Evolutionary conservation across 2,329 filamentous ascomycete species (phyloP).

Genomic region (Colletotrichum gigasporum): DNA sequence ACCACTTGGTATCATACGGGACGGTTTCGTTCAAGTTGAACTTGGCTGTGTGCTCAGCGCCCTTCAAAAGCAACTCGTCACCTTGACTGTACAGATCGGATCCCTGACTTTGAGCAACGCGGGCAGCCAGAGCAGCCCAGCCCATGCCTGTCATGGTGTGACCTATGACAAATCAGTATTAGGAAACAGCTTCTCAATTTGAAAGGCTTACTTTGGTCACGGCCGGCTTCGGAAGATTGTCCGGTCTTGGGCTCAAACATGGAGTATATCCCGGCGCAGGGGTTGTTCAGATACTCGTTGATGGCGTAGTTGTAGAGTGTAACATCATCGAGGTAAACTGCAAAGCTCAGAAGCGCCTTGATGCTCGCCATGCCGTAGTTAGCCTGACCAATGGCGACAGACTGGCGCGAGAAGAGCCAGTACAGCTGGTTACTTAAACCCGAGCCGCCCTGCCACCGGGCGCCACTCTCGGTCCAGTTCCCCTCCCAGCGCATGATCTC

Average conservation of each 20-base stretch:
- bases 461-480: constrained; percentile 46
- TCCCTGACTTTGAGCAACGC: constrained; percentile 46
- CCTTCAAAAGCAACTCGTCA: constrained; percentile 45
- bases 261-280: constrained; percentile 44
- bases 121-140: constrained; percentile 46
- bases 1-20: constrained; percentile 45
- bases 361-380: constrained; percentile 54
- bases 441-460: constrained; percentile 42
- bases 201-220: constrained; percentile 42
- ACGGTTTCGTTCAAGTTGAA: constrained; percentile 48
- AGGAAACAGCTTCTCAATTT: not conserved
- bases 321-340: constrained; percentile 51
- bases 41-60: constrained; percentile 48
- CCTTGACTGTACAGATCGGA: constrained; percentile 43
- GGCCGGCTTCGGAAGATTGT: constrained; percentile 46
- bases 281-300: constrained; percentile 45
- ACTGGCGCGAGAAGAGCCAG: constrained; percentile 50
- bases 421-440: constrained; percentile 51
- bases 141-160: constrained; percentile 43
- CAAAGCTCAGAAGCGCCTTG: constrained; percentile 48
- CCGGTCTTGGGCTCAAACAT: constrained; percentile 44
- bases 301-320: constrained; percentile 51
- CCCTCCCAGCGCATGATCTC: constrained; percentile 56
- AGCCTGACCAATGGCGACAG: constrained; percentile 49
- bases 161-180: not conserved